Evolutionary conservation across 106 monocot species (phyloP).

Genomic region (Vanilla planifolia): DNA sequence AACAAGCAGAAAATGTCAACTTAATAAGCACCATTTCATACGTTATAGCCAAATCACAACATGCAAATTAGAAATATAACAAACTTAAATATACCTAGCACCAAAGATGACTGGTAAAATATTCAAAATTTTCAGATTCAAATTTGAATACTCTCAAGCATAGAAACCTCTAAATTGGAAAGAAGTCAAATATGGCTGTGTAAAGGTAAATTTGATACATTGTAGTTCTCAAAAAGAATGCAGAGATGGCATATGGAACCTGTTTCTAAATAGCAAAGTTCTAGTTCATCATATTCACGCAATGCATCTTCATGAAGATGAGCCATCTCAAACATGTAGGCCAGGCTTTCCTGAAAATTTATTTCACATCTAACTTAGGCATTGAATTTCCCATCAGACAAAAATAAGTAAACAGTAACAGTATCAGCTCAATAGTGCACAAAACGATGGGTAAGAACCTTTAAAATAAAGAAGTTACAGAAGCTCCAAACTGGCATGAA

Average conservation of each 20-base stretch:
- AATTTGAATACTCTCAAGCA: background rate
- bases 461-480: conserved; percentile 94
- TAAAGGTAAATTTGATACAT: background rate
- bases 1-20: no score
- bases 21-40: no score
- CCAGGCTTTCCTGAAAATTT: conserved; percentile 75
- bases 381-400: background rate
- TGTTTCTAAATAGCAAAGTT: conserved; percentile 97
- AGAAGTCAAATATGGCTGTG: background rate
- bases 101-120: background rate
- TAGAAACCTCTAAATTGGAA: background rate
- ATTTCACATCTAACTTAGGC: background rate
- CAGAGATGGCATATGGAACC: conserved; percentile 18
- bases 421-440: background rate
- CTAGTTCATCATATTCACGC: conserved; percentile 97
- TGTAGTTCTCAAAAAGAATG: conserved; percentile 1
- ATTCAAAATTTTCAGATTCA: background rate
- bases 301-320: conserved; percentile 95
- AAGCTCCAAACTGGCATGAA: conserved; percentile 95
- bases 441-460: conserved; percentile 32
- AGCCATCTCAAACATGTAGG: conserved; percentile 99
- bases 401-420: background rate
- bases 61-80: no score
- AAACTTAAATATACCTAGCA: no score
- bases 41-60: no score